Percentiles rank a stretch among this genome's conserved stretches.
Evolutionary conservation across 108 stramenopile species (phyloP).

Genomic region (Pseudonitzschia pungens): DNA sequence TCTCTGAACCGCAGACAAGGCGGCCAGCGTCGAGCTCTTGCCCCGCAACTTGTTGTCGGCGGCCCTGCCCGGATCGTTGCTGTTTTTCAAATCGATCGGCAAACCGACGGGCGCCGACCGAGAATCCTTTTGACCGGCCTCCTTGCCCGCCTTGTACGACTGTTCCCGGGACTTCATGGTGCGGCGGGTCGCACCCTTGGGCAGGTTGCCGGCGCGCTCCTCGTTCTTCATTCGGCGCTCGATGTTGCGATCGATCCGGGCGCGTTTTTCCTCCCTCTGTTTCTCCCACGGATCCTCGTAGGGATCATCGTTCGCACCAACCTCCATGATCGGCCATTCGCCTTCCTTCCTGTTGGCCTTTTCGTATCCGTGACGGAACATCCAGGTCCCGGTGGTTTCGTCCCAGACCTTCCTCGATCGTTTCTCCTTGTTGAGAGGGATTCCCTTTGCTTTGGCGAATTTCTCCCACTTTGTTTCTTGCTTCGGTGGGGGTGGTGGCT

Average conservation of each 20-base stretch:
- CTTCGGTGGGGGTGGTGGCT: constrained; percentile 88
- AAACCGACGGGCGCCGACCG: constrained; percentile 60
- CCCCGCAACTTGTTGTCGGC: constrained; percentile 49
- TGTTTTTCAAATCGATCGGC: constrained; percentile 64
- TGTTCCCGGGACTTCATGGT: constrained; percentile 55
- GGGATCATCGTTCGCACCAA: constrained; percentile 81
- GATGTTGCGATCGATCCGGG: constrained; percentile 67
- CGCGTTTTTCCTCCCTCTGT: constrained; percentile 67
- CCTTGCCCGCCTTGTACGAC: constrained; percentile 53
- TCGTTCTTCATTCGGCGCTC: constrained; percentile 74
- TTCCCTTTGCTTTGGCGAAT: constrained; percentile 83
- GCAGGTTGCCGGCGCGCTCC: constrained; percentile 63
- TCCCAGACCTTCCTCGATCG: constrained; percentile 89
- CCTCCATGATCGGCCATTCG: constrained; percentile 91
- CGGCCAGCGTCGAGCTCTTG: constrained; percentile 60
- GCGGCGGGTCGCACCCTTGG: constrained; percentile 69
- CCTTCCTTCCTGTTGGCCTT: constrained; percentile 67
- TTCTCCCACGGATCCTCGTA: constrained; percentile 84
- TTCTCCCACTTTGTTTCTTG: constrained; percentile 89
- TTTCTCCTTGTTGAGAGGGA: constrained; percentile 80
- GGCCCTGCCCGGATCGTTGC: constrained; percentile 20
- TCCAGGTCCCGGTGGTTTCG: constrained; percentile 85
- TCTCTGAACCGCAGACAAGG: constrained; percentile 72
- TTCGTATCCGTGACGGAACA: constrained; percentile 79
- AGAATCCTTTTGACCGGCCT: constrained; percentile 42